phyloP scores from a whole-genome alignment of 2,329 filamentous ascomycete genomes.

The Sporothrix variecibatus region DNA sequence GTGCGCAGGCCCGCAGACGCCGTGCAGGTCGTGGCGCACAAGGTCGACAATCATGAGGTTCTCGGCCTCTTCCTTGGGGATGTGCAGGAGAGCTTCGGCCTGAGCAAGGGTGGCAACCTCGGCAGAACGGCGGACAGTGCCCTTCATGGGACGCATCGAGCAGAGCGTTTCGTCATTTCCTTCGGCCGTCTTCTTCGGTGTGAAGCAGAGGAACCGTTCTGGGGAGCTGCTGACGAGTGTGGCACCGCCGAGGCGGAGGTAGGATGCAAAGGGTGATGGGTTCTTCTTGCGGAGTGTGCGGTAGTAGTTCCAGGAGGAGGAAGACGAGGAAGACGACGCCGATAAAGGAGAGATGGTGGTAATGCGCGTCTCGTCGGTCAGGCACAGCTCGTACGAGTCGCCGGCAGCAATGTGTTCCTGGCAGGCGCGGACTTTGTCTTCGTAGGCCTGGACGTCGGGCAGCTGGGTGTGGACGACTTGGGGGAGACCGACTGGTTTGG shows the following conservation, averaged over 20 bases:
- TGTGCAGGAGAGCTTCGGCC: constrained; percentile 71
- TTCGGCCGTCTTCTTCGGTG: background rate
- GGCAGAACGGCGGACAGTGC: constrained; percentile 79
- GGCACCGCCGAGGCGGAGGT: constrained; percentile 66
- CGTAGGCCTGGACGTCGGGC: constrained; percentile 57
- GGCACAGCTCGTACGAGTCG: constrained; percentile 82
- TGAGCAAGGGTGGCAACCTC: constrained; percentile 67
- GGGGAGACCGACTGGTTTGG: background rate
- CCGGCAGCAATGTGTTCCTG: constrained; percentile 73
- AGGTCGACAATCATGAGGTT: constrained; percentile 98
- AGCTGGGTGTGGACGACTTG: constrained; percentile 38
- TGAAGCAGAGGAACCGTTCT: constrained; percentile 71
- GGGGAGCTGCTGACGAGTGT: constrained; percentile 83
- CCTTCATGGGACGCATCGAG: constrained; percentile 93
- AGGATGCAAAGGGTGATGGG: constrained; percentile 83
- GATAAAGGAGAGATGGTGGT: constrained; percentile 31
- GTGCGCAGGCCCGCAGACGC: constrained; percentile 73
- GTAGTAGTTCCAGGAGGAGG: constrained; percentile 69
- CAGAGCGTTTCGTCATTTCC: constrained; percentile 45
- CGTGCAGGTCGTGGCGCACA: constrained; percentile 89
- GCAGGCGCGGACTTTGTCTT: constrained; percentile 66
- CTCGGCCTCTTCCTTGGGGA: constrained; percentile 89
- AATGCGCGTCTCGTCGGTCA: constrained; percentile 74
- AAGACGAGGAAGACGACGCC: constrained; percentile 41
- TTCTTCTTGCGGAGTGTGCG: constrained; percentile 68